These are phyloP conservation scores for Amaranthus cruentus DNA, from an alignment of 148 eudicot genomes.

Conservation along the genomic window DNA sequence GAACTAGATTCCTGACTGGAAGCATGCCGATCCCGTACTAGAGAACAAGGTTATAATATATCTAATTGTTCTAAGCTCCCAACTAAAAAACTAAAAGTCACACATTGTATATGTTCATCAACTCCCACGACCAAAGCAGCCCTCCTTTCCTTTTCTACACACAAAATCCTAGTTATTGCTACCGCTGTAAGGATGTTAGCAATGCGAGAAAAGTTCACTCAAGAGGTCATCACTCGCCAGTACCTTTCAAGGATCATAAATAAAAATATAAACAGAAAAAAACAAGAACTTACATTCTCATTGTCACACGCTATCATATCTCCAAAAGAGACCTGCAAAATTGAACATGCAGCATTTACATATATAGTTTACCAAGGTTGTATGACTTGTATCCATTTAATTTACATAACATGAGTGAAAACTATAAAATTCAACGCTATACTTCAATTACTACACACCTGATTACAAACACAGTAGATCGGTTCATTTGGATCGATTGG, in stretches of 20 bases:
- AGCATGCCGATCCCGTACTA: too few species aligned
- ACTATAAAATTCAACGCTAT: neutral
- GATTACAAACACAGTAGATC: conserved; percentile 92
- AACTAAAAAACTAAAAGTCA: too few species aligned
- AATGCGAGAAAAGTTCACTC: neutral
- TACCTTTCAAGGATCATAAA: neutral
- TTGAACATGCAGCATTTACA: conserved; percentile 13
- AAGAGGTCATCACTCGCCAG: neutral
- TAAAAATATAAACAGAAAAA: neutral
- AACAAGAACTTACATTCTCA: conserved; percentile 60
- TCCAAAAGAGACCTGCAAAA: conserved; percentile 83
- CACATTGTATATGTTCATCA: too few species aligned
- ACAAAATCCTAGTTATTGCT: too few species aligned
- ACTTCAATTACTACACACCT: conserved; percentile 35
- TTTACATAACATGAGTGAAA: neutral
- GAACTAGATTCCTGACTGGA: too few species aligned
- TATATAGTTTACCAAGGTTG: neutral
- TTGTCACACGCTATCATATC: conserved; percentile 99
- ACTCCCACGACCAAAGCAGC: too few species aligned
- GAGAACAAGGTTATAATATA: too few species aligned
- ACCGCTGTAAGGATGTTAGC: too few species aligned
- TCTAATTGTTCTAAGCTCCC: too few species aligned
- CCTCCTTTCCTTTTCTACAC: too few species aligned
- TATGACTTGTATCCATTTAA: neutral
- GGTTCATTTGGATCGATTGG: conserved; percentile 98